A percentile compares a stretch with the other conserved stretches of the same genome.
Evolutionary conservation across 169 alveolate genomes (phyloP).

Genomic region (Eimeria tenella): DNA sequence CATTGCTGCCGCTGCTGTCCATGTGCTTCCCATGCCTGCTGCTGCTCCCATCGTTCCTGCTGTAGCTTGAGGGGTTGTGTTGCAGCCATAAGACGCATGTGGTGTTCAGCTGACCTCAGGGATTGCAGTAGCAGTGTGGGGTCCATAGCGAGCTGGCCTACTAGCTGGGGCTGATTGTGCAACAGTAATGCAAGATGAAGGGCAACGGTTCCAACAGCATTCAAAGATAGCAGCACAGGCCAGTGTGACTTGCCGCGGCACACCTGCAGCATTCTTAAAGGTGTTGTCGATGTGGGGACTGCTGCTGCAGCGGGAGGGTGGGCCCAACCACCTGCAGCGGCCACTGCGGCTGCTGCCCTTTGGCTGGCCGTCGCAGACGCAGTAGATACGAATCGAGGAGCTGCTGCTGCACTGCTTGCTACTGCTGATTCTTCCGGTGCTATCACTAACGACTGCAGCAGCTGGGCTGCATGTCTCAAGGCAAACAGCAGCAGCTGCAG

Average conservation of each 20-base stretch:
- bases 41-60: constrained; percentile 9
- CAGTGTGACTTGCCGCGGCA: neutral
- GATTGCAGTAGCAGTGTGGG: constrained; percentile 56
- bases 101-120: constrained; percentile 3
- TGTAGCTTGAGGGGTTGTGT: constrained; percentile 2
- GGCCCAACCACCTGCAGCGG: constrained; percentile 34
- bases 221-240: constrained; percentile 55
- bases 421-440: constrained; percentile 56
- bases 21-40: neutral
- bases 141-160: constrained; percentile 61
- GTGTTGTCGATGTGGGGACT: neutral
- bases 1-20: neutral
- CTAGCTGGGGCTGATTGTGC: constrained; percentile 62
- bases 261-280: constrained; percentile 3
- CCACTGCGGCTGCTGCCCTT: constrained; percentile 55
- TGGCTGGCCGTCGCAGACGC: constrained; percentile 37
- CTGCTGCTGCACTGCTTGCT: neutral
- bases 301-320: constrained; percentile 34
- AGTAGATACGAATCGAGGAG: constrained; percentile 21
- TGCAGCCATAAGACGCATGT: neutral
- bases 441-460: constrained; percentile 34
- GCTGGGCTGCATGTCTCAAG: constrained; percentile 42
- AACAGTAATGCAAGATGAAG: constrained; percentile 62
- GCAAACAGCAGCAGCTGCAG: constrained; percentile 66
- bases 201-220: constrained; percentile 39